These are phyloP conservation scores for Fusarium luffae DNA, from an alignment of 2,329 filamentous ascomycete species.

Conservation along the genomic window DNA sequence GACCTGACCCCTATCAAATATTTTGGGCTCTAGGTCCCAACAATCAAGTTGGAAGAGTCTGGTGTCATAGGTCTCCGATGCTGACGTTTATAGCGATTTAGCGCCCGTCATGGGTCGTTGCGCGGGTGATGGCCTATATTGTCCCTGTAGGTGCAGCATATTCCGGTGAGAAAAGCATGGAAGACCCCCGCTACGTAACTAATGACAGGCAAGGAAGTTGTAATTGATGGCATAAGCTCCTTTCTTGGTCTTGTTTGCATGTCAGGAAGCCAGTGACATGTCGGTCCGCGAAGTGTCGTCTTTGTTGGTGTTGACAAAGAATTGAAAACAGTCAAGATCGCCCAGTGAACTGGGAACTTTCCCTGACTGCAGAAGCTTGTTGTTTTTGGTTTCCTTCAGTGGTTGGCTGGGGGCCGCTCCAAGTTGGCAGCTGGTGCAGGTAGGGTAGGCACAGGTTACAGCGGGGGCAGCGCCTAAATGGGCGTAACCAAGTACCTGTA, in stretches of 20 bases:
- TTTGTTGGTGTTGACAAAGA: conserved; percentile 5
- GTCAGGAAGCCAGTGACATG: not conserved
- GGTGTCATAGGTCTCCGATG: conserved; percentile 7
- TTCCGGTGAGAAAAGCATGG: conserved; percentile 19
- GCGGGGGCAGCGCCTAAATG: conserved; percentile 33
- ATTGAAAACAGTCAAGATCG: conserved; percentile 20
- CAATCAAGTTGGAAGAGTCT: not conserved
- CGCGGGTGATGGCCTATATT: conserved; percentile 31
- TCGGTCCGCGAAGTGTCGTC: not conserved
- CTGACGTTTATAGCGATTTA: conserved; percentile 16
- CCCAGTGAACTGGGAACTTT: conserved; percentile 3
- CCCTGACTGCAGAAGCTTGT: conserved; percentile 3
- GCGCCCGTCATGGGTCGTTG: conserved; percentile 23
- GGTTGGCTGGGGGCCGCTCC: conserved; percentile 21
- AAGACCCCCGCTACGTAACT: conserved; percentile 6
- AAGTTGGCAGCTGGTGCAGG: conserved; percentile 3
- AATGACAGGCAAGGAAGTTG: conserved; percentile 13
- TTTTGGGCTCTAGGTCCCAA: conserved; percentile 4
- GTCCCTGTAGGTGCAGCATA: conserved; percentile 8
- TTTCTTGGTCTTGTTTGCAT: not conserved
- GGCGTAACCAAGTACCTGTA: conserved; percentile 24
- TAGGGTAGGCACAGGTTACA: not conserved
- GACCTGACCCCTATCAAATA: conserved; percentile 22
- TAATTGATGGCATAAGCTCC: not conserved
- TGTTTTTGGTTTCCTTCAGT: conserved; percentile 16